phyloP scores from a whole-genome alignment of 2,329 filamentous ascomycete genomes.

The Pseudogymnoascus sp. region DNA sequence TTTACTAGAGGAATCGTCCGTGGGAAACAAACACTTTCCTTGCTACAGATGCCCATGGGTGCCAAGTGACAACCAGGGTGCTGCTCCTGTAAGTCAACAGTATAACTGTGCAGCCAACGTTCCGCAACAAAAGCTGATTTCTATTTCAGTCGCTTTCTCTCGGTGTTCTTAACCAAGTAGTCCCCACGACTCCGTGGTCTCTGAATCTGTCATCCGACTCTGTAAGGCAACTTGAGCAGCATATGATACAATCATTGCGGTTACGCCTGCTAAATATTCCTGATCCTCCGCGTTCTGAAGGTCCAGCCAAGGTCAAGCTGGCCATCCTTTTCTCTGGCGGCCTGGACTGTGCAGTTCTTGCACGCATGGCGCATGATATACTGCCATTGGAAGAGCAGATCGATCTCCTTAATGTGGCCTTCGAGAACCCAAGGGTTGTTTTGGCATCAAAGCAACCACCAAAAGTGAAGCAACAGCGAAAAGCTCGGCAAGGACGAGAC shows the following conservation, averaged over 20 bases:
- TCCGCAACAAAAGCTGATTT: conserved; percentile 6
- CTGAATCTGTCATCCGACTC: conserved; percentile 41
- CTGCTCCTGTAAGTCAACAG: conserved; percentile 16
- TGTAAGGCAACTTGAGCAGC: conserved; percentile 47
- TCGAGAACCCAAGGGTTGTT: conserved; percentile 80
- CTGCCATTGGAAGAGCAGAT: conserved; percentile 63
- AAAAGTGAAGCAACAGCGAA: conserved; percentile 25
- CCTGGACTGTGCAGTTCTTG: conserved; percentile 84
- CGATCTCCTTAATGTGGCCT: conserved; percentile 91
- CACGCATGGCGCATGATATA: conserved; percentile 71
- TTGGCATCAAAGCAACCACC: conserved; percentile 43
- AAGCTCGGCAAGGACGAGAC: not conserved
- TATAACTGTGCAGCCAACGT: conserved; percentile 15
- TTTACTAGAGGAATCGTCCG: conserved; percentile 8
- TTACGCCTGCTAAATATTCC: conserved; percentile 63
- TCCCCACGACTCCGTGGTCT: conserved; percentile 31
- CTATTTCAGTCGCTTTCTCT: conserved; percentile 17
- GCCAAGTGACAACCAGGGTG: conserved; percentile 8
- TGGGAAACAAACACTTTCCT: conserved; percentile 11
- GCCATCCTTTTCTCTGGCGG: conserved; percentile 91
- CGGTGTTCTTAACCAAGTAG: conserved; percentile 30
- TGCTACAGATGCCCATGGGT: conserved; percentile 13
- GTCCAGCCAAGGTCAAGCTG: conserved; percentile 45
- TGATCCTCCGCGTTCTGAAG: conserved; percentile 39
- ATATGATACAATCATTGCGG: conserved; percentile 55